These are phyloP conservation scores for Echites panduratus DNA, from an alignment of 257 asterid genomes.

Conservation along the genomic window DNA sequence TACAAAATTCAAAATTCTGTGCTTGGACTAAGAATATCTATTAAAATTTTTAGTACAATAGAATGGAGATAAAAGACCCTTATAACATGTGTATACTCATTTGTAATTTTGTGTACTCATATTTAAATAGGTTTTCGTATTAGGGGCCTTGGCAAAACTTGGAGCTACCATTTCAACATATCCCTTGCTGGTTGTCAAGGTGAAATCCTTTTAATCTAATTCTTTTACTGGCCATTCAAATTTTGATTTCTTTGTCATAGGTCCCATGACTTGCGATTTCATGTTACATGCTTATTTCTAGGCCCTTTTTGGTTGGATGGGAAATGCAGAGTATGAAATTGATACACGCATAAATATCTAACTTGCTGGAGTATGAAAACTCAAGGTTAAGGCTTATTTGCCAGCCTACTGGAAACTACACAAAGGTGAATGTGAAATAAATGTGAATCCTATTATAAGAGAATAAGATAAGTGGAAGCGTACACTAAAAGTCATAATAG, in stretches of 20 bases:
- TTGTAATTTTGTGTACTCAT: constrained; percentile 3
- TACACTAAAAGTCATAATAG: not conserved
- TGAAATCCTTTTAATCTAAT: constrained; percentile 18
- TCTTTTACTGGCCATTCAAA: not conserved
- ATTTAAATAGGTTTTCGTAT: constrained; percentile 47
- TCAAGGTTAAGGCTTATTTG: not conserved
- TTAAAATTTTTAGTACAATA: constrained; percentile 1
- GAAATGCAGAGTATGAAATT: not conserved
- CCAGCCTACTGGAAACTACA: not conserved
- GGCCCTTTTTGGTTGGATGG: not conserved
- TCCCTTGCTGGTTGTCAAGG: constrained; percentile 92
- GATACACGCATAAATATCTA: not conserved
- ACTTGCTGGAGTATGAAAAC: not conserved
- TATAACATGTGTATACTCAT: constrained; percentile 2
- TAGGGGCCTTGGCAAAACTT: constrained; percentile 88
- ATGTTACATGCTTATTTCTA: not conserved
- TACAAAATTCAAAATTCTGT: no score
- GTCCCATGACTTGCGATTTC: not conserved
- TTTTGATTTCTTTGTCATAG: not conserved
- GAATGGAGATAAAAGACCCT: not conserved
- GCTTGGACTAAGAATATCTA: not conserved
- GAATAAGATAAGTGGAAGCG: not conserved
- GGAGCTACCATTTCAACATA: constrained; percentile 90
- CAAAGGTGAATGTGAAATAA: not conserved
- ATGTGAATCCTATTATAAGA: not conserved